A percentile compares a stretch with the other conserved stretches of the same genome.
Conservation (phyloP, 305 asterid genomes). For the Plantago rigida region DNA sequence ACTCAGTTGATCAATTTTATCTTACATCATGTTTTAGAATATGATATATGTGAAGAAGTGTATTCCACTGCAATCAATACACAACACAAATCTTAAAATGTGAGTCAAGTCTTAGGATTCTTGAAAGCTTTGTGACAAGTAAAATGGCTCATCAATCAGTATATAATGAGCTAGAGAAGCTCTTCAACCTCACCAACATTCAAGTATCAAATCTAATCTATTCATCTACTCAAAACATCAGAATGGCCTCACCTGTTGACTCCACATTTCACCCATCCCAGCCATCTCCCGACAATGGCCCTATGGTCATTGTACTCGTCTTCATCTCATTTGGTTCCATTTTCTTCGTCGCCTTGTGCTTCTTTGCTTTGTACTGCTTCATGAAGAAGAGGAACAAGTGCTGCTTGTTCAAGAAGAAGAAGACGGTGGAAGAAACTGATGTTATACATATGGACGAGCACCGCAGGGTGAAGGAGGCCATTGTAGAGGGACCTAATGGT, state of each 20-base stretch:
- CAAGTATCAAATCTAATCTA: conserved; percentile 1
- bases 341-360: conserved; percentile 36
- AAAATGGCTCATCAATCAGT: conserved; percentile 8
- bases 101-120: conserved; percentile 50
- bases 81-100: conserved; percentile 36
- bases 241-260: conserved; percentile 26
- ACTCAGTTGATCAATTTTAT: not conserved
- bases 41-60: conserved; percentile 25
- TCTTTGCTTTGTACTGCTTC: conserved; percentile 45
- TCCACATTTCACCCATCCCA: conserved; percentile 26
- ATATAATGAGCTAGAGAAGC: conserved; percentile 26
- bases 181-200: conserved; percentile 25
- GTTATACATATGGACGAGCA: conserved; percentile 40
- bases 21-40: not conserved
- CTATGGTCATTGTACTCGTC: conserved; percentile 43
- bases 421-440: conserved; percentile 34
- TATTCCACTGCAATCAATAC: conserved; percentile 39
- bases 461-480: conserved; percentile 41
- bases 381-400: conserved; percentile 38
- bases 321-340: conserved; percentile 43
- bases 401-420: conserved; percentile 6
- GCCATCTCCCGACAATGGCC: conserved; percentile 31
- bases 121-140: conserved; percentile 46
- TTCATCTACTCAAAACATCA: not conserved
- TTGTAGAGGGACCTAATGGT: conserved; percentile 51